Conservation (phyloP, 83 land plant species). For the Thuja plicata region DNA sequence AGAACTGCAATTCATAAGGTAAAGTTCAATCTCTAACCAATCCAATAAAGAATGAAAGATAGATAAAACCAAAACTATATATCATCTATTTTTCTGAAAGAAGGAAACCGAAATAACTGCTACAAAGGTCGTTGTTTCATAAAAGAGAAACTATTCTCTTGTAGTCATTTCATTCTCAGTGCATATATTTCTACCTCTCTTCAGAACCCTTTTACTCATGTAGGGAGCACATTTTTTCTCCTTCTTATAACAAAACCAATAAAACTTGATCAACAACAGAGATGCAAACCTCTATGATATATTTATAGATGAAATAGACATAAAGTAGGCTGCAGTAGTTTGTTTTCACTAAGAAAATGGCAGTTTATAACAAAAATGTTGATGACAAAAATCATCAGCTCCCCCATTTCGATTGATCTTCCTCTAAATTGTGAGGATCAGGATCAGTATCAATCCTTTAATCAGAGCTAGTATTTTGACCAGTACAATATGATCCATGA, state of each 20-base stretch:
- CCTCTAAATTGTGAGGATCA: not conserved
- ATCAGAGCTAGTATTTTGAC: not conserved
- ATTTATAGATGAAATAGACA: not conserved
- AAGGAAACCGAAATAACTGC: no score
- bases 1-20: no score
- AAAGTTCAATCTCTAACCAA: no score
- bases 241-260: not conserved
- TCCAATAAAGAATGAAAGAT: no score
- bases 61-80: no score
- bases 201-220: not conserved
- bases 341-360: no score
- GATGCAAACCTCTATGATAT: not conserved
- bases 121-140: no score
- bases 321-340: not conserved
- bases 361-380: not conserved
- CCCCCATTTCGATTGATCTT: not conserved
- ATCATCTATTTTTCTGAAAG: no score
- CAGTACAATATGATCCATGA: not conserved
- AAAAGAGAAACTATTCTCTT: no score
- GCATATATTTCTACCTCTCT: not conserved
- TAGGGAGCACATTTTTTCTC: not conserved
- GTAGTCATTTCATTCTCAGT: not conserved
- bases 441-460: not conserved
- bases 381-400: slow-evolving; percentile 1
- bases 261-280: not conserved